A percentile compares a stretch with the other conserved stretches of the same genome.
Evolutionary conservation across 148 eudicot species (phyloP).

Genomic region (Linanthus parryae): DNA sequence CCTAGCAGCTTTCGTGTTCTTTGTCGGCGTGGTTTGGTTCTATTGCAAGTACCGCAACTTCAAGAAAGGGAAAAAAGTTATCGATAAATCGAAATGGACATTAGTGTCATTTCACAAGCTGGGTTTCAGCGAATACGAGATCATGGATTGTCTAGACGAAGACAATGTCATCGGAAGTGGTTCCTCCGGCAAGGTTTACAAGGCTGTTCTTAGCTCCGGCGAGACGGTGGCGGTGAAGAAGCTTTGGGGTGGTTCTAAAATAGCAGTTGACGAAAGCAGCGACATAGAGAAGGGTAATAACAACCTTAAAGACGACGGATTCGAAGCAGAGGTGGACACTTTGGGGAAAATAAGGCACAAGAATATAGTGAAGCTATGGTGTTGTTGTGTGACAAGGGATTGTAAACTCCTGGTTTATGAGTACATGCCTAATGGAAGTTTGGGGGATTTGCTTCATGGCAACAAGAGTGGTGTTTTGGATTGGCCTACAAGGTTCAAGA

Average conservation of each 20-base stretch:
- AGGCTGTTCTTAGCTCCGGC: slow-evolving; percentile 70
- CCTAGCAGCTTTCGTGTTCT: slow-evolving; percentile 49
- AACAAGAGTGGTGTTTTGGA: slow-evolving; percentile 66
- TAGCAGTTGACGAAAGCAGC: slow-evolving; percentile 18
- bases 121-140: slow-evolving; percentile 82
- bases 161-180: slow-evolving; percentile 90
- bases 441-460: slow-evolving; percentile 84
- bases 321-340: slow-evolving; percentile 86
- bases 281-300: slow-evolving; percentile 56
- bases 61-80: slow-evolving; percentile 29
- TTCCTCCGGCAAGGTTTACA: slow-evolving; percentile 87
- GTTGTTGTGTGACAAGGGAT: slow-evolving; percentile 67
- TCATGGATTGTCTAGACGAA: slow-evolving; percentile 67
- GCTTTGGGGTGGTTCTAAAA: slow-evolving; percentile 49
- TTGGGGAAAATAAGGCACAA: slow-evolving; percentile 90
- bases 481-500: slow-evolving; percentile 76
- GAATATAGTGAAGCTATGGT: slow-evolving; percentile 92
- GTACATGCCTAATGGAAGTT: slow-evolving; percentile 93
- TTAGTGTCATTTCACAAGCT: slow-evolving; percentile 82
- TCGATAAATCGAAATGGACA: slow-evolving; percentile 79
- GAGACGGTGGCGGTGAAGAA: slow-evolving; percentile 82
- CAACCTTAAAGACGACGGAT: slow-evolving; percentile 40
- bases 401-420: slow-evolving; percentile 82
- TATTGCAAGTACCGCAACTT: slow-evolving; percentile 46
- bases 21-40: slow-evolving; percentile 61